Conservation (phyloP, 2,329 filamentous ascomycete genomes). For the Fusarium pseudograminearum region DNA sequence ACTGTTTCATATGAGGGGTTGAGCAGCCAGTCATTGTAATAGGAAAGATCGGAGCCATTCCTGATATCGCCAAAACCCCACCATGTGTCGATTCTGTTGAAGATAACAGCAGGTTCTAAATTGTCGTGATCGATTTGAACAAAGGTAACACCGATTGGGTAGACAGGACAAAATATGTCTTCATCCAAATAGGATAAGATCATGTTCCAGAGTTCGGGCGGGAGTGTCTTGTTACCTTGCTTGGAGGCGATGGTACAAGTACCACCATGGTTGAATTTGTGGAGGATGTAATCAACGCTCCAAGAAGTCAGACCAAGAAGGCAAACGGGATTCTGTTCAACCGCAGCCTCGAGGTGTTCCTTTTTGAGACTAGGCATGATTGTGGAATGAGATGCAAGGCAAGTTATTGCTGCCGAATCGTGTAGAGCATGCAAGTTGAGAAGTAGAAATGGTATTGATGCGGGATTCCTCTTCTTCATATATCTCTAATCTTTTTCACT, state of each 20-base stretch:
- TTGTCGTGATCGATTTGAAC: fast-evolving
- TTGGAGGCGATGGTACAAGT: not conserved
- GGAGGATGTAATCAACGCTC: not conserved
- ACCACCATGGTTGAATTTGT: fast-evolving
- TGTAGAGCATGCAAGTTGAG: not conserved
- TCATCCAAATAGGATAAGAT: not conserved
- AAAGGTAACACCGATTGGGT: not conserved
- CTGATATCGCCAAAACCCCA: fast-evolving
- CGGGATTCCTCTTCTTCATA: not conserved
- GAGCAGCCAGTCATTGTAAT: not conserved
- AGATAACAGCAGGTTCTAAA: not conserved
- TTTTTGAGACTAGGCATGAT: not conserved
- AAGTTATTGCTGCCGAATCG: not conserved
- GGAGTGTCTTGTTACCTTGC: not conserved
- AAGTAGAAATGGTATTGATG: fast-evolving
- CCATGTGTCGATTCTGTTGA: not conserved
- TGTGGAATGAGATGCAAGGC: too few species aligned
- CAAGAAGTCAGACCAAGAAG: not conserved
- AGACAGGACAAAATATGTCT: fast-evolving
- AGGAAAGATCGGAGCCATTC: fast-evolving
- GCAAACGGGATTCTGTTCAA: not conserved
- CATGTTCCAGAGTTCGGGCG: slow-evolving; percentile 1
- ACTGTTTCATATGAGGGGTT: not conserved
- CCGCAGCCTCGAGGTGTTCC: fast-evolving
- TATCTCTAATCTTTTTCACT: not conserved